These are phyloP conservation scores for Lathyrus oleraceus DNA, from an alignment of 306 rosid species.

Conservation along the genomic window DNA sequence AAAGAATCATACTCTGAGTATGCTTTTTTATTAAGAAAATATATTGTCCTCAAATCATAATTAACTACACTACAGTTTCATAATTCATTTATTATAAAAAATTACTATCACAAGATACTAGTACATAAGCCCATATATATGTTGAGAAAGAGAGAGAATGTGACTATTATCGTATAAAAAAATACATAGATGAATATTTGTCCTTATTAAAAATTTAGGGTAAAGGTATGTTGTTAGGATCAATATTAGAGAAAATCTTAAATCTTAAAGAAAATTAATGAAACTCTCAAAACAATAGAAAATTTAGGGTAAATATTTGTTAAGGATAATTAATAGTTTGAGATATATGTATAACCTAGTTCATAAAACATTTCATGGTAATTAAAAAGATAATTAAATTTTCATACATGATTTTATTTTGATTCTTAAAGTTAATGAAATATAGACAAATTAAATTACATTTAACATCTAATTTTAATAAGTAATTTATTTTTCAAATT, in stretches of 20 bases:
- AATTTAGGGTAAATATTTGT: too few relatives aligned
- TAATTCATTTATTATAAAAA: not conserved
- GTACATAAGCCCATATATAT: too few relatives aligned
- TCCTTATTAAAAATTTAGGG: too few relatives aligned
- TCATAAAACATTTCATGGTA: not conserved
- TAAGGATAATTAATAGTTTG: not conserved
- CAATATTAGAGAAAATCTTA: too few relatives aligned
- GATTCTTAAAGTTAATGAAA: constrained; percentile 15
- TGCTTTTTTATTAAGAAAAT: not conserved
- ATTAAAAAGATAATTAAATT: not conserved
- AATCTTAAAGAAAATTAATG: too few relatives aligned
- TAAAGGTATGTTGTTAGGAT: too few relatives aligned
- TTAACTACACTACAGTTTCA: not conserved
- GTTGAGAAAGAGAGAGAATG: too few relatives aligned
- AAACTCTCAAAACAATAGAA: too few relatives aligned
- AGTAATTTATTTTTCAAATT: constrained; percentile 23
- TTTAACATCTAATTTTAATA: not conserved
- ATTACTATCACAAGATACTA: not conserved
- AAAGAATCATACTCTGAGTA: constrained; percentile 15
- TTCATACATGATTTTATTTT: constrained; percentile 2
- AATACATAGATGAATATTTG: too few relatives aligned
- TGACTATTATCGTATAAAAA: too few relatives aligned
- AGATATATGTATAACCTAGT: constrained; percentile 6
- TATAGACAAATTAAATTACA: constrained; percentile 15
- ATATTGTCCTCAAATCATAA: constrained; percentile 14